Evolutionary conservation across 495 filamentous ascomycete genomes (phyloP).

Genomic region (Bacidia rubella): DNA sequence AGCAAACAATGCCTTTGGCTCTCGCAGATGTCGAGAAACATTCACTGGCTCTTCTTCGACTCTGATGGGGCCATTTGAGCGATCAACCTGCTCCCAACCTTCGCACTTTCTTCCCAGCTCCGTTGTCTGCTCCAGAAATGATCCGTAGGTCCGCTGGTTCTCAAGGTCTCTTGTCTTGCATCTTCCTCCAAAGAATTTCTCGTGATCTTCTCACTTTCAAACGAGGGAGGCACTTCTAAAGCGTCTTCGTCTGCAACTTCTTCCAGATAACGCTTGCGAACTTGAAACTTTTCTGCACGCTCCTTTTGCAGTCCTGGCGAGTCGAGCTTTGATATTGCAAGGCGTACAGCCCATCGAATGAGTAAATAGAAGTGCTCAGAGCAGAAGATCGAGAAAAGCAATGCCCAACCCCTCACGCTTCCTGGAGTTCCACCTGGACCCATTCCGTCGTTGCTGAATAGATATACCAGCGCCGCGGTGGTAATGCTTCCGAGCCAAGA

Average conservation of each 20-base stretch:
- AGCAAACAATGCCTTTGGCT: not conserved
- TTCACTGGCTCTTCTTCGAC: constrained; percentile 47
- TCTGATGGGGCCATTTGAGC: constrained; percentile 31
- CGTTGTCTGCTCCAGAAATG: constrained; percentile 58
- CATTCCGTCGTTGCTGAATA: constrained; percentile 57
- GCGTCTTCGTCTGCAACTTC: constrained; percentile 36
- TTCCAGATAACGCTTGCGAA: constrained; percentile 61
- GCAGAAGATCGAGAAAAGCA: constrained; percentile 74
- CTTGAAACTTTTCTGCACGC: constrained; percentile 54
- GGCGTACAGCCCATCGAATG: constrained; percentile 53
- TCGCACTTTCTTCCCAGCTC: constrained; percentile 45
- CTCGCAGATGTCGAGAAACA: too few relatives aligned
- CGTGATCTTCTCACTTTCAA: constrained; percentile 30
- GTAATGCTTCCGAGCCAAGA: constrained; percentile 86
- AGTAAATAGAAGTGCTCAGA: constrained; percentile 77
- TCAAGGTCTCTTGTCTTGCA: constrained; percentile 42
- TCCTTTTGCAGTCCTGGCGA: constrained; percentile 74
- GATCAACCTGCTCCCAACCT: constrained; percentile 44
- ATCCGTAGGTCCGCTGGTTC: constrained; percentile 41
- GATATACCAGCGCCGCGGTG: constrained; percentile 69
- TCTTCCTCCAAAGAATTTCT: constrained; percentile 48
- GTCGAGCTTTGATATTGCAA: constrained; percentile 66
- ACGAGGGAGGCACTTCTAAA: constrained; percentile 16
- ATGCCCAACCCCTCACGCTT: constrained; percentile 63
- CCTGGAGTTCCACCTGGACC: constrained; percentile 45